Base-by-base conservation (phyloP, 116 monocot genomes). In the Cymodocea nodosa region DNA sequence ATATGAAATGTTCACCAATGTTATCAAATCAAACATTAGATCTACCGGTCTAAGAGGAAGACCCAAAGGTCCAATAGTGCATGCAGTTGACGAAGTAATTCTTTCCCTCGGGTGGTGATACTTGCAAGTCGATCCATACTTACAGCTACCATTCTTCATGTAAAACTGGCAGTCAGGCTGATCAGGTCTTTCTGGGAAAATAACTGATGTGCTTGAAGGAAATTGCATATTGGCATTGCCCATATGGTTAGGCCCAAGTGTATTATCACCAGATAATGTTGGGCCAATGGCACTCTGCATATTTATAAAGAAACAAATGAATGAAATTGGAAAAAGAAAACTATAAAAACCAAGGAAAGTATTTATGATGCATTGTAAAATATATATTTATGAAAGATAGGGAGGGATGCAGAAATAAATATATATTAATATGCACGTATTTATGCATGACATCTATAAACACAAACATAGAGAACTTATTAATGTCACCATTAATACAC, bases 41-140 rank as follows among this genome's bases (percentile, higher is more conserved):
- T 5, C 80, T 88, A 93, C 93, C 48, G 93, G 89, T 86, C 89
- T 83, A 48, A 89, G 64, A 74, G 93, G 93, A 71, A 89, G 80
- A 12, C 85, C 83, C 11, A 74, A 65, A 24, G 89, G 86, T 64
- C 93, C 89, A 55, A 87, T 64, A 10, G 70, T 51, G 65, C 64
- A 53, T 9, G 59, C 20, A 49, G 59, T 67, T 24, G 65, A 52
- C 36, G 68, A 11, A 30, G 39, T 40, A 51, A 74, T 79, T 68
- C 80, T 83, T 34, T 90, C 93, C 51, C 70, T 86, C 4, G 93
- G 93, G 70, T 86, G 93, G 71, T 89, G 67, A 57, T 89, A 89
- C 76, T 93, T 93, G 89, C 84, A 94, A 13, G 86, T 64, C 49
- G 80, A 48, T 39, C 93, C 93, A 66, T 80, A 94, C 35, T 86